Evolutionary conservation across 2,329 filamentous ascomycete genomes (phyloP).

Genomic region (Aureobasidium sp.): DNA sequence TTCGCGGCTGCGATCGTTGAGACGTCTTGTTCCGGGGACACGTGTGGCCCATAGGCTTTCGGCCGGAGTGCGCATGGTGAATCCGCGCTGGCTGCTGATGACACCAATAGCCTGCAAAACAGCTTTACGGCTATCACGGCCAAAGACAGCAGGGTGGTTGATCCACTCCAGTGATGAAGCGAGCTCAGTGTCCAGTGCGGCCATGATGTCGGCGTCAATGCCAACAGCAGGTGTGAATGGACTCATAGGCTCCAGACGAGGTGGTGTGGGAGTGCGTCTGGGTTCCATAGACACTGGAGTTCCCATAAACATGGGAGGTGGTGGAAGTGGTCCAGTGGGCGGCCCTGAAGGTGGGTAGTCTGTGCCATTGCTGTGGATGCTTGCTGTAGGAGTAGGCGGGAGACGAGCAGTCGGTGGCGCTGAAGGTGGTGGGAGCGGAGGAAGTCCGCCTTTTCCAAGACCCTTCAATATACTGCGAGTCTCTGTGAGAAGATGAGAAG

Average conservation of each 20-base stretch:
- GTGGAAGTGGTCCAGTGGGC: conserved; percentile 11
- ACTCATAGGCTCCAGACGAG: conserved; percentile 27
- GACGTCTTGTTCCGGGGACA: conserved; percentile 67
- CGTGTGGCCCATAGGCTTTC: conserved; percentile 84
- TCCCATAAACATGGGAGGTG: conserved; percentile 3
- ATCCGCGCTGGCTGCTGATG: conserved; percentile 87
- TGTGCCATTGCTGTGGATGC: conserved; percentile 11
- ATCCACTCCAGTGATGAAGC: conserved; percentile 95
- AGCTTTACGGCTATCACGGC: conserved; percentile 86
- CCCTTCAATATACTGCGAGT: conserved; percentile 93
- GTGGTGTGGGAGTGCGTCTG: conserved; percentile 33
- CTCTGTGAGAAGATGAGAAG: conserved; percentile 84
- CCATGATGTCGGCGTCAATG: conserved; percentile 76
- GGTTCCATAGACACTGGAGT: conserved; percentile 11
- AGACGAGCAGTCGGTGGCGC: conserved; percentile 28
- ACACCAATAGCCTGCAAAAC: conserved; percentile 95
- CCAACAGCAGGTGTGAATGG: conserved; percentile 55
- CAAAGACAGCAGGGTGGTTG: conserved; percentile 89
- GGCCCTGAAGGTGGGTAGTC: neutral
- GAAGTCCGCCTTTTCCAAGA: conserved; percentile 86
- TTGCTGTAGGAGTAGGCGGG: conserved; percentile 25
- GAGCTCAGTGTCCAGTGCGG: conserved; percentile 82
- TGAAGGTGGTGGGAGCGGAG: conserved; percentile 59
- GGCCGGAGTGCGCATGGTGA: conserved; percentile 83
- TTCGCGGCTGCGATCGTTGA: conserved; percentile 77